These are phyloP conservation scores for Colletotrichum agaves DNA, from an alignment of 2,329 filamentous ascomycete genomes.

Conservation along the genomic window DNA sequence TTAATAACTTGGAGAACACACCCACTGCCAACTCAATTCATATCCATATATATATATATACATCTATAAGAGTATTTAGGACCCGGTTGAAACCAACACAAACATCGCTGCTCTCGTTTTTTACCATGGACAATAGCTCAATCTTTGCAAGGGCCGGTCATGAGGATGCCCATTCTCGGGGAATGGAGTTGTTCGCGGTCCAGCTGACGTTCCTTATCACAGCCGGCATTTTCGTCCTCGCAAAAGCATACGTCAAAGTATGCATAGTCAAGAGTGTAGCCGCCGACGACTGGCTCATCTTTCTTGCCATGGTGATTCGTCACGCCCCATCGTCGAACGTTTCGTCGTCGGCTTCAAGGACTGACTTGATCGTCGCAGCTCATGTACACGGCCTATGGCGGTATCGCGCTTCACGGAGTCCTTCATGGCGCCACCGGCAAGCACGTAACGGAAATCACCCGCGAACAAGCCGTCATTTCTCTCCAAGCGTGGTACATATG, in stretches of 20 bases:
- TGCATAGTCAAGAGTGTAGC: constrained; percentile 55
- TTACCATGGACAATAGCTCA: constrained; percentile 20
- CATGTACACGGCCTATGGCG: constrained; percentile 47
- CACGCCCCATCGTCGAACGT: background rate
- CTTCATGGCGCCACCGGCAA: constrained; percentile 43
- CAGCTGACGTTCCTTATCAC: constrained; percentile 46
- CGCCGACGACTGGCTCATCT: constrained; percentile 60
- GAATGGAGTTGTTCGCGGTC: constrained; percentile 39
- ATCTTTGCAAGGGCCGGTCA: constrained; percentile 2
- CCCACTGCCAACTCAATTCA: too few species aligned
- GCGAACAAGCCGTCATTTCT: constrained; percentile 42
- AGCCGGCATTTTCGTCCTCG: constrained; percentile 50
- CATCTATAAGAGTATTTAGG: too few species aligned
- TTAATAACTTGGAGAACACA: too few species aligned
- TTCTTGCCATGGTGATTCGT: constrained; percentile 54
- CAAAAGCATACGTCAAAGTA: constrained; percentile 58
- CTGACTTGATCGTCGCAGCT: constrained; percentile 41
- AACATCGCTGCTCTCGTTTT: background rate
- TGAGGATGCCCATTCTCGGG: constrained; percentile 12
- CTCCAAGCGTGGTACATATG: constrained; percentile 52
- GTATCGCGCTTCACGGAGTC: constrained; percentile 48
- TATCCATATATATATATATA: too few species aligned
- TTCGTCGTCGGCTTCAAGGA: background rate
- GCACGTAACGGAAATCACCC: constrained; percentile 38
- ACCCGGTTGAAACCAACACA: too few species aligned